Evolutionary conservation across 2,329 filamentous ascomycete species (phyloP).

Genomic region (Phoma herbarum): DNA sequence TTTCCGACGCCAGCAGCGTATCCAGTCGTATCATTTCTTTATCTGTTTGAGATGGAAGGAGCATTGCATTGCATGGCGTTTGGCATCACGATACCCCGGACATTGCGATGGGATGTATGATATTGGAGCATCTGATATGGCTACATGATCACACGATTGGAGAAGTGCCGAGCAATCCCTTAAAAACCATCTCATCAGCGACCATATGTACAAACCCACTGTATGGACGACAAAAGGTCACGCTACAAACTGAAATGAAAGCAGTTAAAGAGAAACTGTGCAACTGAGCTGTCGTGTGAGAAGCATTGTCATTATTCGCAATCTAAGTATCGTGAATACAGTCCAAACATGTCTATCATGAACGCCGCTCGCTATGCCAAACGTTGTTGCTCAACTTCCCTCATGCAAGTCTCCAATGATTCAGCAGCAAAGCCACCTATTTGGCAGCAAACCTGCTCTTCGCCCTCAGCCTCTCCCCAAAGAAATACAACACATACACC

Average conservation of each 20-base stretch:
- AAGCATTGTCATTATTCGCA: slow-evolving; percentile 46
- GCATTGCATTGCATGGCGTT: slow-evolving; percentile 26
- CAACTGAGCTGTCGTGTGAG: slow-evolving; percentile 46
- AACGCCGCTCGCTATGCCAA: no score
- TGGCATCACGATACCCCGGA: slow-evolving; percentile 26
- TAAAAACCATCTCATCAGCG: neutral
- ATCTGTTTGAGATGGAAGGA: neutral
- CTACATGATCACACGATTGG: neutral
- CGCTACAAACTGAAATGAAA: no score
- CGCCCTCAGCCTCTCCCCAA: neutral
- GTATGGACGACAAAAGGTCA: neutral
- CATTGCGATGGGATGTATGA: slow-evolving; percentile 8
- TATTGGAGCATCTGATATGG: neutral
- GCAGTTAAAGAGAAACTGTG: neutral
- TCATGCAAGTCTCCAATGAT: no score
- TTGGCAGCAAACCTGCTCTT: neutral
- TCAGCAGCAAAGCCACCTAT: neutral
- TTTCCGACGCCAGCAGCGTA: neutral
- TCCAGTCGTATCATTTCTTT: neutral
- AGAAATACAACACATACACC: neutral
- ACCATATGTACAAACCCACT: neutral
- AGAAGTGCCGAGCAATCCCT: neutral
- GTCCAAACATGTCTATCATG: no score
- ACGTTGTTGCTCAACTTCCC: no score
- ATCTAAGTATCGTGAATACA: no score